Conservation (phyloP, 2,329 filamentous ascomycete genomes). For the Cordyceps pruinosa region DNA sequence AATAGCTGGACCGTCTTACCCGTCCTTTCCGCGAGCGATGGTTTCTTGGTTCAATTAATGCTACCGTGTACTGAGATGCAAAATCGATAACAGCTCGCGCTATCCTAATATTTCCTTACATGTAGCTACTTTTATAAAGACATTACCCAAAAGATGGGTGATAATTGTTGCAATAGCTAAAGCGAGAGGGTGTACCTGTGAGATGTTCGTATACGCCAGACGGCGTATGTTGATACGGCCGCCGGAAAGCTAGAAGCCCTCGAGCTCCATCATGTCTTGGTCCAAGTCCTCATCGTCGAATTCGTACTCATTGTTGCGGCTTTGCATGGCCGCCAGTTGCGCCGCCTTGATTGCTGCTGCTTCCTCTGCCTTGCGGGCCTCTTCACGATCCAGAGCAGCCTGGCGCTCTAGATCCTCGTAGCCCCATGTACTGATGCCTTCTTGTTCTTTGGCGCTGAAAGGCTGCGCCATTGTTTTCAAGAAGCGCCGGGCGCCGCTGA, state of each 20-base stretch:
- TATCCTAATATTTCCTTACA: neutral
- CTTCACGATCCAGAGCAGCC: conserved; percentile 63
- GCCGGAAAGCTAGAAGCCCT: conserved; percentile 19
- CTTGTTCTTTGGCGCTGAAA: conserved; percentile 74
- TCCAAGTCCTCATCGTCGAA: conserved; percentile 48
- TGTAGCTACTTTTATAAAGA: neutral
- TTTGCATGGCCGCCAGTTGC: conserved; percentile 14
- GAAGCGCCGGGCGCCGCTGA: conserved; percentile 83
- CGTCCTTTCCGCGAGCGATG: neutral
- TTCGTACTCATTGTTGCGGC: conserved; percentile 39
- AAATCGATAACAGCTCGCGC: neutral
- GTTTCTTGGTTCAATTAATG: neutral
- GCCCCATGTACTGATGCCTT: conserved; percentile 91
- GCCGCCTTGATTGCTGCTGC: conserved; percentile 29
- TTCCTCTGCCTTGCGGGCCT: conserved; percentile 54
- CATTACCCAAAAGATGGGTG: neutral
- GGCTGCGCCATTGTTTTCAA: conserved; percentile 87
- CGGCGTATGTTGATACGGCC: too few relatives aligned
- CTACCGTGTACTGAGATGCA: neutral
- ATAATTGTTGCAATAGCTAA: neutral
- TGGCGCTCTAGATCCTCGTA: conserved; percentile 72
- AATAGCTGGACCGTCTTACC: neutral
- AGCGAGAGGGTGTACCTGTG: neutral
- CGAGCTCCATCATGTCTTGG: conserved; percentile 49
- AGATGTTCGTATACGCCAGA: neutral